Evolutionary conservation across 164 flowering plant species (phyloP).

Genomic region (Annona squamosa): DNA sequence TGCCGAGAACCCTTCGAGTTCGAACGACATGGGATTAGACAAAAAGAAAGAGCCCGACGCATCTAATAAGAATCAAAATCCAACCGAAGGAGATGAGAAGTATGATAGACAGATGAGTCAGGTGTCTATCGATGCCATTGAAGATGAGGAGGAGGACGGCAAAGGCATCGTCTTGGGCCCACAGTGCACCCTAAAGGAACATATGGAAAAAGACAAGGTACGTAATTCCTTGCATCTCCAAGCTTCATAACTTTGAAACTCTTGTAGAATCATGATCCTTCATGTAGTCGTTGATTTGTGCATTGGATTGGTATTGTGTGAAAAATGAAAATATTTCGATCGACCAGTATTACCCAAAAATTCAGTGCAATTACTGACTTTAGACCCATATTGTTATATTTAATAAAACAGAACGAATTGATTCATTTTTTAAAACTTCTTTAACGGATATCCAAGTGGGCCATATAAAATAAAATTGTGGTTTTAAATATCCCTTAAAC

Average conservation of each 20-base stretch:
- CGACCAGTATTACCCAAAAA: no score
- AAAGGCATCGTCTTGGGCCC: conserved; percentile 62
- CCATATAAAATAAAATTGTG: no score
- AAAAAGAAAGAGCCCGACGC: conserved; percentile 18
- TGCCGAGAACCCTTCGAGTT: conserved; percentile 30
- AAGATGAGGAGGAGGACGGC: conserved; percentile 32
- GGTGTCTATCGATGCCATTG: conserved; percentile 32
- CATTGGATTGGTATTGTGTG: neutral
- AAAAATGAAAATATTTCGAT: no score
- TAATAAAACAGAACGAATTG: no score
- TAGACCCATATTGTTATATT: no score
- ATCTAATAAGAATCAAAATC: conserved; percentile 10
- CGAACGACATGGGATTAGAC: conserved; percentile 37
- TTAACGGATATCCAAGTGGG: no score
- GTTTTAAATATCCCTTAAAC: no score
- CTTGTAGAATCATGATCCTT: neutral
- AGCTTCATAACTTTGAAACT: neutral
- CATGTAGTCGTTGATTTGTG: neutral
- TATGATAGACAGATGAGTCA: conserved; percentile 33
- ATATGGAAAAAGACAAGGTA: conserved; percentile 79
- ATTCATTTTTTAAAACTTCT: no score
- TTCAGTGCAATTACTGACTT: no score
- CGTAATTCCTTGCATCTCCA: neutral
- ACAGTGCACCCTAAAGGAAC: conserved; percentile 60
- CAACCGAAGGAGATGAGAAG: conserved; percentile 14